Evolutionary conservation across 2,329 filamentous ascomycete genomes (phyloP).

Genomic region (Seiridium unicorne): DNA sequence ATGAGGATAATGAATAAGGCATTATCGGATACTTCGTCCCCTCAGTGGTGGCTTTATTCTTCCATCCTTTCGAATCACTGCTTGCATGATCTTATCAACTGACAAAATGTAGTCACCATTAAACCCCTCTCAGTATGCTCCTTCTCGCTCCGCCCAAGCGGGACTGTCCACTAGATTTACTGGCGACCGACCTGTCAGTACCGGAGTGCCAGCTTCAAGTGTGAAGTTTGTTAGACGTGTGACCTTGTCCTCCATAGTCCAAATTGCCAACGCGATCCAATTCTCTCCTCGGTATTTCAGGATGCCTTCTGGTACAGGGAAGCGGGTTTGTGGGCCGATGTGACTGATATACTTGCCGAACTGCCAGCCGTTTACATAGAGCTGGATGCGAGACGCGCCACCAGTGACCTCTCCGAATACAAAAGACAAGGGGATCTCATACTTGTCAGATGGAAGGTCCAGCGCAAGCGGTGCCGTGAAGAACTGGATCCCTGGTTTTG

Average conservation of each 20-base stretch:
- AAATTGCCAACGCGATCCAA: conserved; percentile 65
- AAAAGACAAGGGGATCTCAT: conserved; percentile 62
- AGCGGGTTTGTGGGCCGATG: conserved; percentile 69
- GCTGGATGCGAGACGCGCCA: conserved; percentile 62
- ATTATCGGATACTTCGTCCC: too few species aligned
- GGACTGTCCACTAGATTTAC: conserved; percentile 40
- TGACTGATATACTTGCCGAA: conserved; percentile 61
- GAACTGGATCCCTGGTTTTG: conserved; percentile 53
- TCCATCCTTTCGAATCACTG: too few species aligned
- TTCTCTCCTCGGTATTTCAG: conserved; percentile 70
- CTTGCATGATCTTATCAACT: too few species aligned
- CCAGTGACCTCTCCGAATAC: conserved; percentile 47
- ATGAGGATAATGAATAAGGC: too few species aligned
- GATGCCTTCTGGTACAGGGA: conserved; percentile 72
- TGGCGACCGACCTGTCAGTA: conserved; percentile 38
- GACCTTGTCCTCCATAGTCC: conserved; percentile 44
- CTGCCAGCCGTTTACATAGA: conserved; percentile 47
- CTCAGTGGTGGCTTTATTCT: too few species aligned
- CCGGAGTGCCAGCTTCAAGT: conserved; percentile 45
- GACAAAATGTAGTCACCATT: too few species aligned
- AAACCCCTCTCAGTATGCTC: conserved; percentile 42
- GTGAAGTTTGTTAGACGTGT: conserved; percentile 54
- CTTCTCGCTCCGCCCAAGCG: conserved; percentile 42
- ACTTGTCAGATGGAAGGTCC: conserved; percentile 45
- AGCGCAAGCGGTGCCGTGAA: conserved; percentile 56